Evolutionary conservation across 2,329 filamentous ascomycete genomes (phyloP).

Genomic region (Botrytis aclada): DNA sequence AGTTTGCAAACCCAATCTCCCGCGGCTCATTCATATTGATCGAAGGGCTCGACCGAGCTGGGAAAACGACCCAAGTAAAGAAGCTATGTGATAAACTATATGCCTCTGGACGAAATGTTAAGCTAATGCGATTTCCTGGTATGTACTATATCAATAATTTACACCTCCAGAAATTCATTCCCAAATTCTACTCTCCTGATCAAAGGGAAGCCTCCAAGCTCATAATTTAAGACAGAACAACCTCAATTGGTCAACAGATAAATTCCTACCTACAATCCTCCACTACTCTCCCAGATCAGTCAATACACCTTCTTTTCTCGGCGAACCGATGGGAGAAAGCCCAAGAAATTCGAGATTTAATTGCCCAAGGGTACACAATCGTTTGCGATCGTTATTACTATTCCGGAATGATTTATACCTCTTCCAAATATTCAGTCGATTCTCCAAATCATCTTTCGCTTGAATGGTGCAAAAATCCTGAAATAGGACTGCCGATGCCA

Average conservation of each 20-base stretch:
- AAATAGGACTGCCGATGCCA: slow-evolving; percentile 81
- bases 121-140: slow-evolving; percentile 66
- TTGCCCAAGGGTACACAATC: slow-evolving; percentile 68
- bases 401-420: slow-evolving; percentile 88
- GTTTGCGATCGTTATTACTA: slow-evolving; percentile 94
- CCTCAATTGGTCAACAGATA: slow-evolving; percentile 66
- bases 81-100: slow-evolving; percentile 53
- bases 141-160: slow-evolving; percentile 23
- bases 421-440: slow-evolving; percentile 73
- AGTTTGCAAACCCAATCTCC: slow-evolving; percentile 29
- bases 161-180: background rate
- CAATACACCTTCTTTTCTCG: slow-evolving; percentile 69
- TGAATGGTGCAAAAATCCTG: slow-evolving; percentile 78
- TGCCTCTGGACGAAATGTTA: slow-evolving; percentile 49
- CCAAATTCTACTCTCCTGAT: background rate
- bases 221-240: slow-evolving; percentile 55
- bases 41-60: slow-evolving; percentile 69
- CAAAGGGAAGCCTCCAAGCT: background rate
- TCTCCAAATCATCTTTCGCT: slow-evolving; percentile 52
- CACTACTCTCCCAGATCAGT: slow-evolving; percentile 63
- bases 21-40: slow-evolving; percentile 66
- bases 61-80: slow-evolving; percentile 69
- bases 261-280: slow-evolving; percentile 61
- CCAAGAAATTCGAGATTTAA: slow-evolving; percentile 46
- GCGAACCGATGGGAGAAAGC: slow-evolving; percentile 67